Conservation (phyloP, 345 rosid species). For the Brassica carinata region DNA sequence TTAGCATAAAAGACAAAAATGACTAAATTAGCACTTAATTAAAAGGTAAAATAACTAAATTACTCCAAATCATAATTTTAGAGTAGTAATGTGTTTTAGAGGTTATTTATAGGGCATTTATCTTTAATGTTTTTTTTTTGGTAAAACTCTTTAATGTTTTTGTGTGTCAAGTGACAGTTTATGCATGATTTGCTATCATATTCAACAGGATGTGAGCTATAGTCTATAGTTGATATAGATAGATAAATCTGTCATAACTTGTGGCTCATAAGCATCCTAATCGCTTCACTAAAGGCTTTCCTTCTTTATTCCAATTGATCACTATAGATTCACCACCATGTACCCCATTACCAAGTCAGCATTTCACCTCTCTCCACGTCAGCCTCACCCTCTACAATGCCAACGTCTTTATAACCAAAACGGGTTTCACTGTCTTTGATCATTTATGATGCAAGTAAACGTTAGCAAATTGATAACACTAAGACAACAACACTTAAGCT, state of each 20-base stretch:
- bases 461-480: conserved; percentile 1
- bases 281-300: not conserved
- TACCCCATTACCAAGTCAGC: conserved; percentile 7
- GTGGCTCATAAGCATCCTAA: not conserved
- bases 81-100: too few relatives aligned
- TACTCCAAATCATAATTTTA: too few relatives aligned
- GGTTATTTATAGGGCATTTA: too few relatives aligned
- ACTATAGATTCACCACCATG: conserved; percentile 3
- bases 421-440: not conserved
- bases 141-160: not conserved
- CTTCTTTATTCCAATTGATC: conserved; percentile 23
- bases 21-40: too few relatives aligned
- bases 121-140: not conserved
- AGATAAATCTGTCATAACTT: not conserved
- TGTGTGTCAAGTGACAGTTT: too few relatives aligned
- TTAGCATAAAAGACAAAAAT: too few relatives aligned
- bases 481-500: not conserved
- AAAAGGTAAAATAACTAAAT: too few relatives aligned
- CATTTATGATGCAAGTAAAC: not conserved
- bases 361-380: not conserved
- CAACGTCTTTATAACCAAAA: too few relatives aligned
- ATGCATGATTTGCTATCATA: not conserved
- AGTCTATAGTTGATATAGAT: too few relatives aligned
- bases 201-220: not conserved
- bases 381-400: not conserved